Evolutionary conservation across 2,329 filamentous ascomycete species (phyloP).

Genomic region (Domatiomyces globalis): DNA sequence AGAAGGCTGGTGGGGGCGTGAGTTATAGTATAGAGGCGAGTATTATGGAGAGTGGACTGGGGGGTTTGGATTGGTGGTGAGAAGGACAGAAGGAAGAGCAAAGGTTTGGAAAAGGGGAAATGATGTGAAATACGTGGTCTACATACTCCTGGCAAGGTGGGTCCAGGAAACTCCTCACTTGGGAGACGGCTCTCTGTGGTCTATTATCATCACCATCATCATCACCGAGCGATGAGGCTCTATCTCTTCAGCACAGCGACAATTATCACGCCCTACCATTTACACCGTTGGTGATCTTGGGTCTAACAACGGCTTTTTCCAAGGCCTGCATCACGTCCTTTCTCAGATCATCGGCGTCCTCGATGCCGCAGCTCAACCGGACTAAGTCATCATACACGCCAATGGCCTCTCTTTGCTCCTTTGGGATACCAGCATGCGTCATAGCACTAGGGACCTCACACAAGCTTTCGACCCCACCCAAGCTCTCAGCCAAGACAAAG

Average conservation of each 20-base stretch:
- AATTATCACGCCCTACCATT: constrained; percentile 3
- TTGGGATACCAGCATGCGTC: constrained; percentile 93
- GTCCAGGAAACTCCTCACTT: neutral
- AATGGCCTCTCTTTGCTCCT: constrained; percentile 75
- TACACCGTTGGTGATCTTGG: constrained; percentile 32
- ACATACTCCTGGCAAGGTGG: neutral
- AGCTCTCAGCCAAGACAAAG: constrained; percentile 82
- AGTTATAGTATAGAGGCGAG: constrained; percentile 25
- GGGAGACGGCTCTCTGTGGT: neutral
- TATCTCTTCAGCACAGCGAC: neutral
- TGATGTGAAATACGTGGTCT: neutral
- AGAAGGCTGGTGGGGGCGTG: neutral
- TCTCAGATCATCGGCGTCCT: constrained; percentile 74
- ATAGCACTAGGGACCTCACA: constrained; percentile 88
- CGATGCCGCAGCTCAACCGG: constrained; percentile 82
- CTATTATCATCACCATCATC: neutral
- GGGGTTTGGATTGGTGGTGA: constrained; percentile 34
- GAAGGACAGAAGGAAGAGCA: neutral
- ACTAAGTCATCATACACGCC: constrained; percentile 94
- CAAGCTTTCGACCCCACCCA: constrained; percentile 84
- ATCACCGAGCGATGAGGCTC: neutral
- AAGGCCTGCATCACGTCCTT: constrained; percentile 71
- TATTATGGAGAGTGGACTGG: constrained; percentile 34
- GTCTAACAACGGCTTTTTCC: constrained; percentile 52
- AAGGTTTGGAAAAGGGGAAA: neutral